phyloP scores from a whole-genome alignment of 2,329 filamentous ascomycete species.

The Clonostachys chloroleuca region DNA sequence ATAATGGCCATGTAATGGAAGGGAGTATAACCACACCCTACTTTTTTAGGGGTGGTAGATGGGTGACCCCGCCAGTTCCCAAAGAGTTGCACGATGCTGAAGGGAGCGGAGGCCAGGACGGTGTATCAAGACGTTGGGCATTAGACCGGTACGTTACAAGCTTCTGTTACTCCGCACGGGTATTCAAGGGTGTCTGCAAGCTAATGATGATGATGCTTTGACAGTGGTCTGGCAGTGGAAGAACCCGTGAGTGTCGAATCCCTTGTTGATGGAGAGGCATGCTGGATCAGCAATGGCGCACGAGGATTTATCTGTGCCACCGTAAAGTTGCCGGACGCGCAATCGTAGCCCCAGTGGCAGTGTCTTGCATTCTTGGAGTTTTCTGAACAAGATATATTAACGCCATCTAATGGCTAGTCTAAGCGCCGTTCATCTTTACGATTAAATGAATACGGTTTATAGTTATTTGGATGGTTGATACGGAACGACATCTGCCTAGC shows the following conservation, averaged over 20 bases:
- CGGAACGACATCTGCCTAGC: too few relatives aligned
- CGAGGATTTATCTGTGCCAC: constrained; percentile 56
- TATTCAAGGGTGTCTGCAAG: not conserved
- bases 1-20: constrained; percentile 70
- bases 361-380: too few relatives aligned
- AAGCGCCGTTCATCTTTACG: too few relatives aligned
- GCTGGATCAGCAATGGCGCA: constrained; percentile 87
- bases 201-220: not conserved
- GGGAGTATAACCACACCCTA: constrained; percentile 80
- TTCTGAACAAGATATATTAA: too few relatives aligned
- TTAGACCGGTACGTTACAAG: constrained; percentile 52
- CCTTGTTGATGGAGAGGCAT: constrained; percentile 67
- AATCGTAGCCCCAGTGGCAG: too few relatives aligned
- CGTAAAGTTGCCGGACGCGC: too few relatives aligned
- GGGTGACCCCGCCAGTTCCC: constrained; percentile 75
- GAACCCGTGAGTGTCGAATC: constrained; percentile 54
- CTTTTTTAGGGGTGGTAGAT: constrained; percentile 66
- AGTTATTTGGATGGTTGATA: too few relatives aligned
- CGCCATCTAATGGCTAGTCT: too few relatives aligned
- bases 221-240: constrained; percentile 59
- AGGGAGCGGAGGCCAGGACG: constrained; percentile 62
- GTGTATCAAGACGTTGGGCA: constrained; percentile 82
- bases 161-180: too few relatives aligned
- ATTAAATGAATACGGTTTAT: too few relatives aligned
- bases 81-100: constrained; percentile 16